phyloP scores from a whole-genome alignment of 2,329 filamentous ascomycete genomes.

The Gaeumannomyces tritici region DNA sequence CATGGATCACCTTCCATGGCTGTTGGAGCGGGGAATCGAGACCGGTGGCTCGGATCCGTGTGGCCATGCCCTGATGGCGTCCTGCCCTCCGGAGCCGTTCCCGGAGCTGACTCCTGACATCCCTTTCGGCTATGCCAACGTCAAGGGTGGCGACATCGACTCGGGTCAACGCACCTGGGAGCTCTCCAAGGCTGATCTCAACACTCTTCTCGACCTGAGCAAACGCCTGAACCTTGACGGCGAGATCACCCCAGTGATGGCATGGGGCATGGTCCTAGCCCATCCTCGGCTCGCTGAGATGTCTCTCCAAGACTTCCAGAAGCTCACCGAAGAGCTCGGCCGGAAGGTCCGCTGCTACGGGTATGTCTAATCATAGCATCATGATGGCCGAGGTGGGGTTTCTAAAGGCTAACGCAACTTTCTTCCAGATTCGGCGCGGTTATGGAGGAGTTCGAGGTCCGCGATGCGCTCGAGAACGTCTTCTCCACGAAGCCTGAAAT shows the following conservation, averaged over 20 bases:
- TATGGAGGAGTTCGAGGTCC: conserved; percentile 59
- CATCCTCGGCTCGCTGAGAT: conserved; percentile 62
- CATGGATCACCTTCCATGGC: conserved; percentile 80
- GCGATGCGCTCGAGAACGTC: conserved; percentile 67
- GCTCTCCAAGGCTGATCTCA: conserved; percentile 64
- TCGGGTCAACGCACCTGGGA: conserved; percentile 71
- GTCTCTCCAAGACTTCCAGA: conserved; percentile 57
- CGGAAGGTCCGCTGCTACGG: conserved; percentile 88
- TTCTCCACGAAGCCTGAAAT: conserved; percentile 47
- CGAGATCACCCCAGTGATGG: conserved; percentile 93
- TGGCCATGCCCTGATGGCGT: conserved; percentile 89
- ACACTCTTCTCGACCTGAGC: conserved; percentile 77
- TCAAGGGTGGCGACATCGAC: conserved; percentile 17
- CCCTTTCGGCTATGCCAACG: conserved; percentile 40
- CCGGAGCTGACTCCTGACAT: conserved; percentile 37
- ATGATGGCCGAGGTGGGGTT: not conserved
- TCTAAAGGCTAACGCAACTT: conserved; percentile 3
- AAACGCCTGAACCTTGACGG: conserved; percentile 73
- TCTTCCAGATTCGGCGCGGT: conserved; percentile 50
- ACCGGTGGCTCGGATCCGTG: conserved; percentile 58
- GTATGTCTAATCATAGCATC: conserved; percentile 38
- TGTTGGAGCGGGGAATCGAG: conserved; percentile 51
- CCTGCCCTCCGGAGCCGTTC: conserved; percentile 65
- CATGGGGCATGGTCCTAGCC: conserved; percentile 71
- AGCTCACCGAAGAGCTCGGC: conserved; percentile 62